phyloP scores from a whole-genome alignment of 2,329 filamentous ascomycete species.

The Fusarium verrucosum region DNA sequence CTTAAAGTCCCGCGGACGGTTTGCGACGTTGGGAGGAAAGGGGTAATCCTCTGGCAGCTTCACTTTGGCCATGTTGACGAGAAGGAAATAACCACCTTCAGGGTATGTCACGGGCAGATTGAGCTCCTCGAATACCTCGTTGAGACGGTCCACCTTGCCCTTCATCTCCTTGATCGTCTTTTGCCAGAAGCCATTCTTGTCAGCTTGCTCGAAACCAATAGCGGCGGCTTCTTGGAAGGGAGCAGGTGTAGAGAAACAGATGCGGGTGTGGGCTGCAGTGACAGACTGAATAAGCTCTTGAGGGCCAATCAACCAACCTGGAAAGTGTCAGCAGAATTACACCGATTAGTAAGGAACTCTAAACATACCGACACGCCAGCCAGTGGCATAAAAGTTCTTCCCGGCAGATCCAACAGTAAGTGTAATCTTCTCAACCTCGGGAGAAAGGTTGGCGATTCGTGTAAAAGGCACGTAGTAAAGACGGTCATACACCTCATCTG shows the following conservation, averaged over 20 bases:
- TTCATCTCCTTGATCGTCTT: conserved; percentile 87
- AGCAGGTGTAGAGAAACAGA: conserved; percentile 94
- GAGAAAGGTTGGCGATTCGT: conserved; percentile 87
- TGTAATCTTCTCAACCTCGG: conserved; percentile 87
- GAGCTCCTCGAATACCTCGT: conserved; percentile 79
- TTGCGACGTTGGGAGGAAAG: conserved; percentile 89
- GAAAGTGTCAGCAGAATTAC: not conserved
- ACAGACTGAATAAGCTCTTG: conserved; percentile 91
- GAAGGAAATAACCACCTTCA: conserved; percentile 96
- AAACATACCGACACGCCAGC: conserved; percentile 80
- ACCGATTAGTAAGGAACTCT: accelerated
- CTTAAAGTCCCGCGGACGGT: conserved; percentile 90
- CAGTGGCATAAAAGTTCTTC: conserved; percentile 98
- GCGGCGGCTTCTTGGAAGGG: conserved; percentile 94
- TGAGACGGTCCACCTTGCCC: conserved; percentile 86
- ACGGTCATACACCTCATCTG: conserved; percentile 92
- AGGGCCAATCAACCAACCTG: conserved; percentile 89
- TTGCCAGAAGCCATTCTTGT: conserved; percentile 87
- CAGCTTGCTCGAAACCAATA: conserved; percentile 92
- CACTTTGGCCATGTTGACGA: conserved; percentile 92
- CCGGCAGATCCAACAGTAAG: conserved; percentile 94
- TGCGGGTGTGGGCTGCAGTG: conserved; percentile 90
- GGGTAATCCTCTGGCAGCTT: conserved; percentile 83
- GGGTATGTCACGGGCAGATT: conserved; percentile 86
- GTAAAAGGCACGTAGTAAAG: conserved; percentile 97